Evolutionary conservation across 129 eudicot species (phyloP).

Genomic region (Pseudognaphalium luteoalbum): DNA sequence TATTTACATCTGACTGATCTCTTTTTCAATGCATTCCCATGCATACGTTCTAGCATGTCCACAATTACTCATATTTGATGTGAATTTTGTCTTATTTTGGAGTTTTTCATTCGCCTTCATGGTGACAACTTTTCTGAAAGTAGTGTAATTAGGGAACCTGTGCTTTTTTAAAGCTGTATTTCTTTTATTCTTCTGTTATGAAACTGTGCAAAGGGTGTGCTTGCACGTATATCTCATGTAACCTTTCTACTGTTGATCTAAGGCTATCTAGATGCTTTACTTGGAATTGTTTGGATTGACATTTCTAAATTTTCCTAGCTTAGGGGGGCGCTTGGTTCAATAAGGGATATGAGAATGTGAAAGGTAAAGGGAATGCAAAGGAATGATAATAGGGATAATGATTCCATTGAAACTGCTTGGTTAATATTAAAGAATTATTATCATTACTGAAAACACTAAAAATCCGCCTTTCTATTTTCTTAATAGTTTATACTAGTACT

Average conservation of each 20-base stretch:
- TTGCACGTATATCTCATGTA: not conserved
- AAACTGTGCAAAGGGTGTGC: not conserved
- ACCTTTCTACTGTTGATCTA: not conserved
- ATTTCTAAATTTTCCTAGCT: not conserved
- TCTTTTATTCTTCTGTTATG: not conserved
- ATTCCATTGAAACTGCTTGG: too few species aligned
- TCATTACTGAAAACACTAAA: too few species aligned
- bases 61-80: not conserved
- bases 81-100: not conserved
- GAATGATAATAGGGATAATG: too few species aligned
- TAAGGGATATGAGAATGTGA: too few species aligned
- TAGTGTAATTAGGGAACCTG: not conserved
- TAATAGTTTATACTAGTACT: too few species aligned
- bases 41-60: not conserved
- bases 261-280: not conserved
- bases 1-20: not conserved
- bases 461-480: too few species aligned
- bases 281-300: not conserved
- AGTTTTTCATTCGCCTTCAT: not conserved
- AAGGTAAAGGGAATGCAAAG: too few species aligned
- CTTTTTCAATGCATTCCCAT: not conserved
- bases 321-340: too few species aligned
- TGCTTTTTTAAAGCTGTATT: not conserved
- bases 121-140: constrained; percentile 11
- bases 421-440: too few species aligned